Evolutionary conservation across 768 basidiomycete species (phyloP).

Genomic region (Lactarius deliciosus): DNA sequence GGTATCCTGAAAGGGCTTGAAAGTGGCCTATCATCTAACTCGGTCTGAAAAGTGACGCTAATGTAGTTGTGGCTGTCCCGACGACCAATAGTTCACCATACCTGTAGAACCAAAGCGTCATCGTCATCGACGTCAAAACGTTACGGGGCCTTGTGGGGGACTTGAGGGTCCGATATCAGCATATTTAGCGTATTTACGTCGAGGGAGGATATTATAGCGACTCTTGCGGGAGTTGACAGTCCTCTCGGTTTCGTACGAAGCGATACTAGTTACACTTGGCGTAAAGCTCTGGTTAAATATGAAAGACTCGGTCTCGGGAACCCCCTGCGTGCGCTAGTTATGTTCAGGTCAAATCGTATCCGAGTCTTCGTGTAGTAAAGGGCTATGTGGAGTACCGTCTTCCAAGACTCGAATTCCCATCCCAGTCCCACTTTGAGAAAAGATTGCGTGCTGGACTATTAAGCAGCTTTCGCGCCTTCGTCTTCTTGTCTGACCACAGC

Average conservation of each 20-base stretch:
- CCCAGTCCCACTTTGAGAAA: too few relatives aligned
- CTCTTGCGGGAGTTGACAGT: background rate
- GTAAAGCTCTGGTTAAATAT: background rate
- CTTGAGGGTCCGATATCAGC: background rate
- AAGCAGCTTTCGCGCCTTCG: background rate
- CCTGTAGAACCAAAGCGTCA: background rate
- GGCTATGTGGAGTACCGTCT: background rate
- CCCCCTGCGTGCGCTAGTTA: background rate
- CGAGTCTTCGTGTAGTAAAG: background rate
- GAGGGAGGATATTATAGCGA: background rate
- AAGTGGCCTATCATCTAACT: background rate
- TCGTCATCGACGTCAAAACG: background rate
- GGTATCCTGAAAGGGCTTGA: background rate
- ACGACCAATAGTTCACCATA: background rate
- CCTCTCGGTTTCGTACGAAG: background rate
- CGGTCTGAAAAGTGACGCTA: background rate
- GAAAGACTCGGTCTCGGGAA: background rate
- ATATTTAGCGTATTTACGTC: background rate
- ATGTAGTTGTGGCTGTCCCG: background rate
- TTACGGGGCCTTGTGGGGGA: background rate
- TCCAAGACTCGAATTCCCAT: background rate
- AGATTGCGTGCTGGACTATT: background rate
- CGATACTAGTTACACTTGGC: background rate
- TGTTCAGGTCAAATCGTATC: background rate
- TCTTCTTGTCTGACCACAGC: background rate